Evolutionary conservation across 2,329 filamentous ascomycete genomes (phyloP).

Genomic region (Alternaria incomplexa): DNA sequence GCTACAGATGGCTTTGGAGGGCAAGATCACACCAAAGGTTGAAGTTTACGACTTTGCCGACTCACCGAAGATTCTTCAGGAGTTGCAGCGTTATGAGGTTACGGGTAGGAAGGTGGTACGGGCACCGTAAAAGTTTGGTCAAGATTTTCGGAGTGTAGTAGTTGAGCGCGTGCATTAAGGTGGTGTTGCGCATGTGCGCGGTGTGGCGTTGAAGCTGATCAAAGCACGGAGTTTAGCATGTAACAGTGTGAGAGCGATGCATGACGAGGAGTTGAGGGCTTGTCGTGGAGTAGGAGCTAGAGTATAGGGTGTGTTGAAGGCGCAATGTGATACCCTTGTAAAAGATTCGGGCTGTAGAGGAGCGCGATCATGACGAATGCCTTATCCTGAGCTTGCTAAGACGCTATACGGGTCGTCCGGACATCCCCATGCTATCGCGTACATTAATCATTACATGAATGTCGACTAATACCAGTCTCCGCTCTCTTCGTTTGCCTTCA

Average conservation of each 20-base stretch:
- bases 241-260: neutral
- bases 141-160: neutral
- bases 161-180: neutral
- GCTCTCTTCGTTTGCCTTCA: constrained; percentile 61
- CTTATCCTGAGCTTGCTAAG: neutral
- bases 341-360: neutral
- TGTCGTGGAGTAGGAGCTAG: neutral
- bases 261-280: neutral
- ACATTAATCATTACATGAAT: neutral
- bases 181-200: neutral
- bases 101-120: constrained; percentile 46
- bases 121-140: constrained; percentile 20
- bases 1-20: constrained; percentile 51
- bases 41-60: constrained; percentile 47
- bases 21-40: constrained; percentile 49
- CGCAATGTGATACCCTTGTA: neutral
- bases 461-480: constrained; percentile 62
- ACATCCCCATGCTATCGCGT: neutral
- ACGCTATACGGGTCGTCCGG: neutral
- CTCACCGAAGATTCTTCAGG: constrained; percentile 43
- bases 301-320: neutral
- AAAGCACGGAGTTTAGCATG: neutral
- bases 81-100: constrained; percentile 44
- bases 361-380: neutral
- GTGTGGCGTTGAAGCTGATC: neutral